phyloP scores from a whole-genome alignment of 1,139 yeast genomes.

The Debaryomycetaceae sp. region DNA sequence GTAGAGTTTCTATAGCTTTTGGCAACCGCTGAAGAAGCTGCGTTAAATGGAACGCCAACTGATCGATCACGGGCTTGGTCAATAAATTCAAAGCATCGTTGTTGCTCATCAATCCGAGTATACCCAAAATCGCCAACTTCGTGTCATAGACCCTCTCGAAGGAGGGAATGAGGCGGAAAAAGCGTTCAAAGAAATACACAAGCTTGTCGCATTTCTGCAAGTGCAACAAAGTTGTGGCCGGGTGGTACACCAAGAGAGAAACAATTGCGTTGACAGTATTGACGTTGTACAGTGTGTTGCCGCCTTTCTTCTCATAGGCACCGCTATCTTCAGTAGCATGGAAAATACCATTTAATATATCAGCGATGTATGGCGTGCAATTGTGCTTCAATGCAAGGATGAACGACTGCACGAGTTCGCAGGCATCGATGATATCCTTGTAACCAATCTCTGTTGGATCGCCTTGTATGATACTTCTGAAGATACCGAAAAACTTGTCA shows the following conservation, averaged over 20 bases:
- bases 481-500: constrained; percentile 27
- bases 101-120: constrained; percentile 48
- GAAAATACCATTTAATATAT: constrained; percentile 29
- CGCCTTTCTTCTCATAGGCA: constrained; percentile 14
- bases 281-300: constrained; percentile 47
- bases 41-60: constrained; percentile 47
- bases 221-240: constrained; percentile 50
- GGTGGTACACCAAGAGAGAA: constrained; percentile 62
- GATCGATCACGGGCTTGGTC: constrained; percentile 13
- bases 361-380: constrained; percentile 37
- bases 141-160: constrained; percentile 78
- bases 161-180: constrained; percentile 61
- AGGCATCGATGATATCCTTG: constrained; percentile 48
- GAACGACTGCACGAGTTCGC: constrained; percentile 55
- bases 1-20: constrained; percentile 61
- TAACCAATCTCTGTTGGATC: constrained; percentile 39
- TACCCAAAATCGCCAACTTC: constrained; percentile 68
- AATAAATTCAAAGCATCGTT: constrained; percentile 14
- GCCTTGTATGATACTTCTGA: constrained; percentile 35
- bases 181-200: constrained; percentile 54
- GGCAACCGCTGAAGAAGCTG: constrained; percentile 61
- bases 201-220: constrained; percentile 47
- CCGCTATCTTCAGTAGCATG: constrained; percentile 7
- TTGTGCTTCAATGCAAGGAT: constrained; percentile 45
- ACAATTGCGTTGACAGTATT: constrained; percentile 64